phyloP scores from a whole-genome alignment of 1,139 yeast genomes.

The Hansenula sp. region DNA sequence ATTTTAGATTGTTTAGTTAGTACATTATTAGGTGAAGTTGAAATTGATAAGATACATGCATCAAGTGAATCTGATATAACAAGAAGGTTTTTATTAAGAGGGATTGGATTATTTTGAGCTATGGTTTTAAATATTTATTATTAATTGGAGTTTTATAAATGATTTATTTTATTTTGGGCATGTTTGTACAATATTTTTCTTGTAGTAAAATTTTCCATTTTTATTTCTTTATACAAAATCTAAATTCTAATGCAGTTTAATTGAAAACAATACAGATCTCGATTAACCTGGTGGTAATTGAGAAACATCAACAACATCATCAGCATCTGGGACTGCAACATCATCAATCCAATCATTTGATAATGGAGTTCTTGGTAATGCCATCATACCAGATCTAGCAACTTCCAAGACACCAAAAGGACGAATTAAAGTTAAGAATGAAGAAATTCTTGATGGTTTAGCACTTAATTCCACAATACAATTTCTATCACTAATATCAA shows the following conservation, averaged over 20 bases:
- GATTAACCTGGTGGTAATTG: constrained; percentile 90
- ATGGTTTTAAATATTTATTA: background rate
- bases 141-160: background rate
- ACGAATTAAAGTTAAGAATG: constrained; percentile 82
- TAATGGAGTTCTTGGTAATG: constrained; percentile 92
- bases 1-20: constrained; percentile 27
- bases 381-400: constrained; percentile 98
- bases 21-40: constrained; percentile 30
- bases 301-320: constrained; percentile 71
- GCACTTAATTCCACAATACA: constrained; percentile 94
- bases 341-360: constrained; percentile 40
- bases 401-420: constrained; percentile 96
- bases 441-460: constrained; percentile 83
- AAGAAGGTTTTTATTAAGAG: constrained; percentile 1
- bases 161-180: background rate
- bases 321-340: constrained; percentile 52
- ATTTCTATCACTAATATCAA: constrained; percentile 89
- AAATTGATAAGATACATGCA: constrained; percentile 21
- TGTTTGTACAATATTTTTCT: no score
- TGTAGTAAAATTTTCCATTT: background rate
- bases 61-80: constrained; percentile 20
- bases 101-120: background rate
- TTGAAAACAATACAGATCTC: background rate
- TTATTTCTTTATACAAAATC: background rate
- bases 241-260: no score